Conservation (phyloP, 202 grass and related monocot genomes). For the Schoenoplectus triqueter region DNA sequence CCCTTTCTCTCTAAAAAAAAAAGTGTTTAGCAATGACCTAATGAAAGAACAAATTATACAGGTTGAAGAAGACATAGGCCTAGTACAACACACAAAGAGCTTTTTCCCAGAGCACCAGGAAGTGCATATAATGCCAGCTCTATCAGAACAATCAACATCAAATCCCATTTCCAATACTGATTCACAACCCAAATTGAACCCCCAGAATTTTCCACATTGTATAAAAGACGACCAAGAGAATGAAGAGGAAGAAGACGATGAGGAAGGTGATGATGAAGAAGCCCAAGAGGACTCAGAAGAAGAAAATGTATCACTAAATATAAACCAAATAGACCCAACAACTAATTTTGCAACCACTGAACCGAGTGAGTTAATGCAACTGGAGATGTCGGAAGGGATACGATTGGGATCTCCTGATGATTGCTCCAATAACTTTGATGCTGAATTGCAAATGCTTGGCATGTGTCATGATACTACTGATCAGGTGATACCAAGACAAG, state of each 20-base stretch:
- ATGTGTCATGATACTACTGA: slow-evolving; percentile 41
- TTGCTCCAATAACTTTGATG: slow-evolving; percentile 57
- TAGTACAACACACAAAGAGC: slow-evolving; percentile 63
- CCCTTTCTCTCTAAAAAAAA: too few relatives aligned
- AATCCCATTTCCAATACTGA: slow-evolving; percentile 46
- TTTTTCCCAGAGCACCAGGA: slow-evolving; percentile 64
- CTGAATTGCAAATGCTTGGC: slow-evolving; percentile 47
- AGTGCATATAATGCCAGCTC: slow-evolving; percentile 47
- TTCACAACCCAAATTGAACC: slow-evolving; percentile 28
- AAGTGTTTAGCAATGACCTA: neutral
- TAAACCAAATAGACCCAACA: neutral
- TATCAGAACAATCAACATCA: slow-evolving; percentile 78
- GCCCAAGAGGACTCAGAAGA: slow-evolving; percentile 44
- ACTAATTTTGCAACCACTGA: slow-evolving; percentile 13
- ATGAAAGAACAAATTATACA: slow-evolving; percentile 34
- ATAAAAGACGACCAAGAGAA: slow-evolving; percentile 31
- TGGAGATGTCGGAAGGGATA: slow-evolving; percentile 46
- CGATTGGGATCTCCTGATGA: slow-evolving; percentile 49
- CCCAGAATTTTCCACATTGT: slow-evolving; percentile 28
- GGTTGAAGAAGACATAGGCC: slow-evolving; percentile 67
- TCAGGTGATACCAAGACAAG: slow-evolving; percentile 42
- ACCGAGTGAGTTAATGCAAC: slow-evolving; percentile 53
- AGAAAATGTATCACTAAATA: slow-evolving; percentile 33
- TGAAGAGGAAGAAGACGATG: slow-evolving; percentile 41
- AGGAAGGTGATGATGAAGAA: slow-evolving; percentile 24